A percentile compares a stretch with the other conserved stretches of the same genome.
Conservation (phyloP, 495 filamentous ascomycete genomes). For the Xylaria longipes region DNA sequence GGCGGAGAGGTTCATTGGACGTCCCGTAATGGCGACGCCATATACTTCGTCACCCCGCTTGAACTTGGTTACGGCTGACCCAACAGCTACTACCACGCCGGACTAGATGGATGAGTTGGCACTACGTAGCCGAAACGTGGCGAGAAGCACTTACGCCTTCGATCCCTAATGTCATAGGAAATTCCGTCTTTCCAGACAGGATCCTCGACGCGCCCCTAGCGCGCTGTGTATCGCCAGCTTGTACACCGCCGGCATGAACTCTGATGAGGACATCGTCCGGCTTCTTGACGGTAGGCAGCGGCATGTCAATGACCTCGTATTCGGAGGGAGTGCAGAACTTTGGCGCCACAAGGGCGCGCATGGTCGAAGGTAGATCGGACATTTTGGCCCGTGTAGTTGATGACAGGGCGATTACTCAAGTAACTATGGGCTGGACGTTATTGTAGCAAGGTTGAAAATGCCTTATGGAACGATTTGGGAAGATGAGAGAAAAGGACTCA, state of each 20-base stretch:
- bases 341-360: conserved; percentile 55
- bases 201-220: conserved; percentile 38
- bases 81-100: conserved; percentile 55
- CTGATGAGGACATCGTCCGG: conserved; percentile 58
- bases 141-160: conserved; percentile 29
- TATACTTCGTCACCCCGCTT: conserved; percentile 60
- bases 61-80: conserved; percentile 49
- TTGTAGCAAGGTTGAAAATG: neutral
- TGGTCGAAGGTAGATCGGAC: conserved; percentile 41
- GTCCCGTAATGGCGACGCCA: conserved; percentile 31
- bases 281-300: conserved; percentile 47
- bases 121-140: neutral
- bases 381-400: neutral
- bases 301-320: conserved; percentile 53
- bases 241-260: conserved; percentile 56
- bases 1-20: conserved; percentile 35
- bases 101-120: conserved; percentile 28
- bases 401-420: neutral
- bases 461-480: neutral
- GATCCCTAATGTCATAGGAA: conserved; percentile 39
- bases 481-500: neutral
- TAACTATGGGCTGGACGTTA: neutral
- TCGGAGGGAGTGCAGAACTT: conserved; percentile 49
- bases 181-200: conserved; percentile 30
- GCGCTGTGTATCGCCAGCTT: conserved; percentile 59